Base-by-base conservation (phyloP, 805 yeast species). In the Myxozyma geophila region DNA sequence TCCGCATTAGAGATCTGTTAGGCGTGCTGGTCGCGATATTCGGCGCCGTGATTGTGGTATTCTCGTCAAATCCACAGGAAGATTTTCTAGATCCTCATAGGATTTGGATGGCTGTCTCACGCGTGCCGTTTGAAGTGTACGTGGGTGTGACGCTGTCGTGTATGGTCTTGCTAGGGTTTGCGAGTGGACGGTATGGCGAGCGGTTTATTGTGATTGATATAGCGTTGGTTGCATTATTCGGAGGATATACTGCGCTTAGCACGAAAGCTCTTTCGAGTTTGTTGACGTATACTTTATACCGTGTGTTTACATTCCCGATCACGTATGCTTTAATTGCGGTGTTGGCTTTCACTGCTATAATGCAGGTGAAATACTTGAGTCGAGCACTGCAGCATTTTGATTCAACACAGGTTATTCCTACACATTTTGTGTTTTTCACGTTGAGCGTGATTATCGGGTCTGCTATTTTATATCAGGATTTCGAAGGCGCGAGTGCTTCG, bases 341-440 rank as follows among this genome's bases (percentile, higher is more conserved):
- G 1, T 68, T 78, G 7, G 68, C 76, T 0, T 60, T 74, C n/a
- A 78, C 83, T 0, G 81, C 83, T 0, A 70, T 77, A 1, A 67
- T 78, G 44, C 84, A 82, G 64, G 75, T 81, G 37, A 70, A 74
- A 40, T 74, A 76, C 39, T 70, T 82, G 13, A 77, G 77, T 64
- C 74, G 76, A 17, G 78, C 81, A 2, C 71, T 82, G 46, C 74
- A 74, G 44, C 68, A 72, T 13, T 81, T 79, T 58, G 78, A 78
- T 17, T 79, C 82, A 1, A 80, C 83, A 44, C 76, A 78, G 7
- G 84, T 82, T 2, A 79, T 82, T 8, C 85, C 85, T 0, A 76
- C 81, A 44, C 84, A 82, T 67, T 82, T 81, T 72, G 81, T 78
- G 5, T 76, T 80, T 40, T 82, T 82, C 74, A 81, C 83, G 0